These are phyloP conservation scores for Solanum rostratum DNA, from an alignment of 257 asterid species.

Conservation along the genomic window DNA sequence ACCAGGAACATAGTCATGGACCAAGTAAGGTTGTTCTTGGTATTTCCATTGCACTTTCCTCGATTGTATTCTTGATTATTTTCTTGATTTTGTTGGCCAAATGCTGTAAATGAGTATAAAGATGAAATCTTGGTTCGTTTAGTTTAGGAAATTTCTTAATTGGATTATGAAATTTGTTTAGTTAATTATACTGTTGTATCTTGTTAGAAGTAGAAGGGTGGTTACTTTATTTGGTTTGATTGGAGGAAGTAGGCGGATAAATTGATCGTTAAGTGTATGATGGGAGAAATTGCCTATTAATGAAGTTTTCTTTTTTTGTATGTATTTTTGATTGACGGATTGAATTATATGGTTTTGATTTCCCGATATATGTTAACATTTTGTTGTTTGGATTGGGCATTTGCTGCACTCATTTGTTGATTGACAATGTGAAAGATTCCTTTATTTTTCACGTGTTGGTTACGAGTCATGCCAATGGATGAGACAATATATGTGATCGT, in stretches of 20 bases:
- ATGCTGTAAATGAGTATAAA: conserved; percentile 61
- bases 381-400: neutral
- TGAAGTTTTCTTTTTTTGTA: neutral
- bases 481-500: neutral
- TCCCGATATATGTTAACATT: neutral
- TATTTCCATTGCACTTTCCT: conserved; percentile 79
- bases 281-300: neutral
- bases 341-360: neutral
- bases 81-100: conserved; percentile 73
- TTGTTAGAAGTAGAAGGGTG: neutral
- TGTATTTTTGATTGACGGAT: neutral
- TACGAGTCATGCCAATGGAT: neutral
- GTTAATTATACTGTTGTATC: neutral
- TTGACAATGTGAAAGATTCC: neutral
- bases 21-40: conserved; percentile 96
- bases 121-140: neutral
- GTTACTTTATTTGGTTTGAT: neutral
- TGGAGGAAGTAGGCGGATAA: neutral
- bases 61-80: conserved; percentile 72
- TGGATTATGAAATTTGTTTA: neutral
- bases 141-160: neutral
- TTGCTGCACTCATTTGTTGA: neutral
- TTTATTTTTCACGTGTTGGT: neutral
- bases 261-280: neutral
- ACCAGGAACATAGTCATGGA: conserved; percentile 33